Evolutionary conservation across 305 asterid genomes (phyloP), one percentile per base, ranked within the genome.

Genomic region (Ruellia speciosa): DNA sequence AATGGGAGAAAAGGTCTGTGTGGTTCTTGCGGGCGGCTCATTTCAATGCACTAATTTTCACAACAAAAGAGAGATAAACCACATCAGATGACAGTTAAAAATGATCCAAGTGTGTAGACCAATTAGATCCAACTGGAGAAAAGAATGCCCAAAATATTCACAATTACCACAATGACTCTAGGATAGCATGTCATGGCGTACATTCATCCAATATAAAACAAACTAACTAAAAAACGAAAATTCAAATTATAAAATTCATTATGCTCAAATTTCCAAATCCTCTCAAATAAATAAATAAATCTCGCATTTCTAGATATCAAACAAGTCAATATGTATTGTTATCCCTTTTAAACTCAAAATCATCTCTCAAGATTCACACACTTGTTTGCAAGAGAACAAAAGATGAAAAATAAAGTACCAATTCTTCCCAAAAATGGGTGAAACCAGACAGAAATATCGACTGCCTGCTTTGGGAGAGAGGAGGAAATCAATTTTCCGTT

Each of bases 21-120:
- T 18, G 94, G 84, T 54, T 73, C 95, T 60, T 85, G 90, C 58
- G 87, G 64, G 47, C 80, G 85, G 67, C 85, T 85, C 98, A 90
- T 90, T 63, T 76, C 11, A 49, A 54, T 18, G 16, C 40, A 65
- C 60, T 64, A 74, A 66, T 94, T 79, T 82, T 82, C 75, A 64
- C 17, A 59, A 63, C 63, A 69, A 49, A 50, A 52, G 4, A 52
- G 62, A 47, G n/a, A 62, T 14, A 64, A 24, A 39, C 41, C 14
- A 58, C 37, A 18, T 67, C 51, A 59, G 68, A 47, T n/a, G 14
- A 19, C 5, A 4, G 2, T 51, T 48, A 43, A 47, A 28, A 54
- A 37, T 7, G 6, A 7, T 24, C 31, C 31, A 24, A 4, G 4
- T 1, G 31, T 24, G 4, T 4, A 24, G 4, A 24, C 31, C 9